Percentiles rank a stretch among this genome's conserved stretches.
phyloP scores from a whole-genome alignment of 208 protist genomes.

The Acanthamoeba divionensis region DNA sequence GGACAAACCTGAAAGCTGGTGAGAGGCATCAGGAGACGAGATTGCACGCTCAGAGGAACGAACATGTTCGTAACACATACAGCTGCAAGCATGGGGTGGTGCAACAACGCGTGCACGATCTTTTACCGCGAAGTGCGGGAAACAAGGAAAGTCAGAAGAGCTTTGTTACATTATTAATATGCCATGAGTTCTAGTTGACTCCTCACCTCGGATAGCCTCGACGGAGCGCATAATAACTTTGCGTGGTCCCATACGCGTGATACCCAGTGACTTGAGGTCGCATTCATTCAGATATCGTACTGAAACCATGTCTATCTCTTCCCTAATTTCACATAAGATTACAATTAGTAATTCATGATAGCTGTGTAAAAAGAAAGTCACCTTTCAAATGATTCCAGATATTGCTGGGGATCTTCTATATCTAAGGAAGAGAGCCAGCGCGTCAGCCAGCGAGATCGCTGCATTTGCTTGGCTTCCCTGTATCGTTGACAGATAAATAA shows the following conservation, averaged over 20 bases:
- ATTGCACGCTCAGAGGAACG: too few species aligned
- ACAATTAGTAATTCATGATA: not conserved
- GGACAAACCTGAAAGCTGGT: too few species aligned
- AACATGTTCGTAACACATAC: too few species aligned
- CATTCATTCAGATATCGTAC: constrained; percentile 27
- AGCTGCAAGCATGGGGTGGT: too few species aligned
- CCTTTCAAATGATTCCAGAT: not conserved
- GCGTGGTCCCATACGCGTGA: constrained; percentile 16
- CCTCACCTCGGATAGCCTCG: not conserved
- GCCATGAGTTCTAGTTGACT: too few species aligned
- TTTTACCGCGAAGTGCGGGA: too few species aligned
- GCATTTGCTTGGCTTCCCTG: constrained; percentile 6
- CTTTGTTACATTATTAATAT: too few species aligned
- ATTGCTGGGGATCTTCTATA: not conserved
- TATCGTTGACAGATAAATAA: too few species aligned
- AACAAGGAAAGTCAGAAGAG: too few species aligned
- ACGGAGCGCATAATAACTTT: not conserved
- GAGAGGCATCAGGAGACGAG: too few species aligned
- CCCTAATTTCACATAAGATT: not conserved
- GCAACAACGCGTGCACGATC: too few species aligned
- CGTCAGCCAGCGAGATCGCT: not conserved
- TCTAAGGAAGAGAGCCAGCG: not conserved
- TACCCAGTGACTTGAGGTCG: constrained; percentile 14
- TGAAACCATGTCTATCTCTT: constrained; percentile 10
- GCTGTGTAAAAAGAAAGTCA: not conserved